These are phyloP conservation scores for Flaveria brownii DNA, from an alignment of 129 eudicot genomes.

Conservation along the genomic window DNA sequence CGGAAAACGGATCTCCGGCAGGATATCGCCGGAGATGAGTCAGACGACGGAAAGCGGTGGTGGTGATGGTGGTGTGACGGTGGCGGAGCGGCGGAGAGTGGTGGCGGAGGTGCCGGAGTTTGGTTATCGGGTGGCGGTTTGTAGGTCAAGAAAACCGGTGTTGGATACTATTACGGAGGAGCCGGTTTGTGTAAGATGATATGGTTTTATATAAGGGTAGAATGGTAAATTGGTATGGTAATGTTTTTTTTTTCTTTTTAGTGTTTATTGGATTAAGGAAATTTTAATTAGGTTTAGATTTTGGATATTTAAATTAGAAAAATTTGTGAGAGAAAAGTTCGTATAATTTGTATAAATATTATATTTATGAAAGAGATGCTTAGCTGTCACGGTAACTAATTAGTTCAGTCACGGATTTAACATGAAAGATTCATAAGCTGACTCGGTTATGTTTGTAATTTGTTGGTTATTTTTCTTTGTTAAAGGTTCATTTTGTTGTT, in stretches of 20 bases:
- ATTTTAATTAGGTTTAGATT: not conserved
- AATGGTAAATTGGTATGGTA: constrained; percentile 1
- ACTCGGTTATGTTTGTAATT: no score
- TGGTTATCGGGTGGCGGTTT: constrained; percentile 42
- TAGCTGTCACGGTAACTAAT: no score
- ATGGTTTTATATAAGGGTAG: not conserved
- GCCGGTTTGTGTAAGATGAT: constrained; percentile 48
- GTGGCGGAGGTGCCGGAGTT: constrained; percentile 45
- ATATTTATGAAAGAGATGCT: no score
- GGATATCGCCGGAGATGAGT: constrained; percentile 33
- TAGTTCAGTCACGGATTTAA: no score
- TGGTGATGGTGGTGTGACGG: constrained; percentile 25
- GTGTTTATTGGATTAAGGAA: not conserved
- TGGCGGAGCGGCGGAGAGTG: constrained; percentile 44
- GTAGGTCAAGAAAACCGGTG: constrained; percentile 66
- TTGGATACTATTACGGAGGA: constrained; percentile 75
- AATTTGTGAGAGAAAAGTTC: not conserved
- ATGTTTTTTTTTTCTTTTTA: not conserved
- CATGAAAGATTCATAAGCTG: no score
- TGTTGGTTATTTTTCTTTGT: no score
- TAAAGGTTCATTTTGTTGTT: no score
- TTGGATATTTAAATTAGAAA: not conserved
- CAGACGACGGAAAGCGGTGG: not conserved
- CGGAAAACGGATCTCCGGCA: constrained; percentile 49
- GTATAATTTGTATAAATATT: not conserved